These are phyloP conservation scores for Moringa oleifera DNA, from an alignment of 345 rosid species.

Conservation along the genomic window DNA sequence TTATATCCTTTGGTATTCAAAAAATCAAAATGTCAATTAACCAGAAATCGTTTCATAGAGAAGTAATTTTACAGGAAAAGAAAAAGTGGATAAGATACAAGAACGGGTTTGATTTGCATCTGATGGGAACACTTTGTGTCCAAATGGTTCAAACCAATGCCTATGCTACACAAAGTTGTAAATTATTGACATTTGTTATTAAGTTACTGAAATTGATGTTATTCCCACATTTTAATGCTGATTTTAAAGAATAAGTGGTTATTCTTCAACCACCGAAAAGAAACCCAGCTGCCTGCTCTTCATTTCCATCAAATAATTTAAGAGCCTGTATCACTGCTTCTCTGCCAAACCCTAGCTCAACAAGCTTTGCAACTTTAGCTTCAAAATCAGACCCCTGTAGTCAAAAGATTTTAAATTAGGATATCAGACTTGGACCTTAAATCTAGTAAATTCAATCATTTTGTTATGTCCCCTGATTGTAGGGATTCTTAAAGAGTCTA, in stretches of 20 bases:
- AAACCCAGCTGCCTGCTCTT: conserved; percentile 95
- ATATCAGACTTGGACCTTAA: background rate
- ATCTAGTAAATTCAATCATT: background rate
- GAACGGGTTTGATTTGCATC: too few relatives aligned
- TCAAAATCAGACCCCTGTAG: conserved; percentile 76
- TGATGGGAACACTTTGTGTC: too few relatives aligned
- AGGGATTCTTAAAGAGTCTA: background rate
- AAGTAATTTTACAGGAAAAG: too few relatives aligned
- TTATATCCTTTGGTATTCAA: too few relatives aligned
- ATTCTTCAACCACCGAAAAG: conserved; percentile 71
- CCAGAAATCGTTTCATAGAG: too few relatives aligned
- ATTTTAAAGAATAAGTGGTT: too few relatives aligned
- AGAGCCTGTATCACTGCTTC: conserved; percentile 87
- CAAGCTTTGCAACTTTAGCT: conserved; percentile 86
- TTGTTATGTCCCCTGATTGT: background rate
- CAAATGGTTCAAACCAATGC: background rate
- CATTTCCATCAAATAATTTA: conserved; percentile 72
- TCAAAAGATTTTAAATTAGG: background rate
- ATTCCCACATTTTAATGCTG: too few relatives aligned
- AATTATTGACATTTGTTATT: too few relatives aligned
- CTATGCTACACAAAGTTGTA: background rate
- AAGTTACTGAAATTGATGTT: too few relatives aligned
- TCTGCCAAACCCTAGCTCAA: conserved; percentile 78
- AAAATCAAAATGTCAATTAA: too few relatives aligned
- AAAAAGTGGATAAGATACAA: too few relatives aligned